Conservation (phyloP, 2,329 filamentous ascomycete species). For the Hortaea sp. region DNA sequence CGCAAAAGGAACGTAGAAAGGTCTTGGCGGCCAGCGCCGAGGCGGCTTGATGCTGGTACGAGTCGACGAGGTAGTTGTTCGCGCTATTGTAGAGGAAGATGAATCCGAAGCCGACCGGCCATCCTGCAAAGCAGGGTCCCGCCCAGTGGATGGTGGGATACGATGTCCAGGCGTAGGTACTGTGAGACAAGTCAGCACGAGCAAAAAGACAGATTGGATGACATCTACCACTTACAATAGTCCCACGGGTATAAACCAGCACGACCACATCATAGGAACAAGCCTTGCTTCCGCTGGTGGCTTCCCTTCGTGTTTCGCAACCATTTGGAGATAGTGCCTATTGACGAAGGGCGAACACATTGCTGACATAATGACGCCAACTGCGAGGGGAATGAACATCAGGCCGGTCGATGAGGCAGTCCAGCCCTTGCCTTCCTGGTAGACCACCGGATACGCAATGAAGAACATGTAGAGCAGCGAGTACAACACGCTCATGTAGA, state of each 20-base stretch:
- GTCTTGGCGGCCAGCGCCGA: constrained; percentile 31
- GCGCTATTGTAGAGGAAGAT: constrained; percentile 24
- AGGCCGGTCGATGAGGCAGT: constrained; percentile 66
- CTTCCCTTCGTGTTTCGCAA: constrained; percentile 53
- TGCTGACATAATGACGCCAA: constrained; percentile 20
- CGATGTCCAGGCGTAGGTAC: constrained; percentile 58
- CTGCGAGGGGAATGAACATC: constrained; percentile 38
- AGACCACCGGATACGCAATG: constrained; percentile 56
- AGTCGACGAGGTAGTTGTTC: constrained; percentile 47
- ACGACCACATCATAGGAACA: constrained; percentile 24
- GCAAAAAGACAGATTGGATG: constrained; percentile 35
- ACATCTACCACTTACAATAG: constrained; percentile 34
- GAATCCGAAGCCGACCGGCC: constrained; percentile 24
- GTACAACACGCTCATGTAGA: constrained; percentile 55
- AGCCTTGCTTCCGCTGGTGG: constrained; percentile 41
- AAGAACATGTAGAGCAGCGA: constrained; percentile 70
- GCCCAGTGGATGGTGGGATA: constrained; percentile 58
- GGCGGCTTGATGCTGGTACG: constrained; percentile 64
- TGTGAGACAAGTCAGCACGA: constrained; percentile 29
- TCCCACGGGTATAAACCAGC: constrained; percentile 53
- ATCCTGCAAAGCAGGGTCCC: constrained; percentile 43
- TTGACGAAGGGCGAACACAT: constrained; percentile 55
- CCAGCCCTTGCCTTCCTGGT: constrained; percentile 70
- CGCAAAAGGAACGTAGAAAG: constrained; percentile 28
- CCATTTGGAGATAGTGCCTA: constrained; percentile 63